phyloP scores from a whole-genome alignment of 345 rosid species.

The Acer saccharum region DNA sequence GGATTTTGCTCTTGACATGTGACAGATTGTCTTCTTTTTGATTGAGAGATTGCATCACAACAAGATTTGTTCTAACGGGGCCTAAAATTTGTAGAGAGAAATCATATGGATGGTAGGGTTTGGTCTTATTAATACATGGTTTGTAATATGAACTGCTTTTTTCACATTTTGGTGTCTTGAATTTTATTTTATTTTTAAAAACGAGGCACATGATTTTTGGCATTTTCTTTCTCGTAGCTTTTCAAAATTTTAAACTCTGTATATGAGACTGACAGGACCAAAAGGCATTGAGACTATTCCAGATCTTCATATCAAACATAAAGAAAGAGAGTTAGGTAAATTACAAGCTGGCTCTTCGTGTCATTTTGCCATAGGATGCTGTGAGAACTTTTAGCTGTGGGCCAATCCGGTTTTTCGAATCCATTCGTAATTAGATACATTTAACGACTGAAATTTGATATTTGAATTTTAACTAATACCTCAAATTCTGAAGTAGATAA shows the following conservation, averaged over 20 bases:
- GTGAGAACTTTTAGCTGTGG: not conserved
- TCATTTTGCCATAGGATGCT: not conserved
- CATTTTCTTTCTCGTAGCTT: not conserved
- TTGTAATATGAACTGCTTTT: not conserved
- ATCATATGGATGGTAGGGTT: too few species aligned
- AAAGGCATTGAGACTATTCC: not conserved
- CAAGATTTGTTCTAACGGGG: too few species aligned
- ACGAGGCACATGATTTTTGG: not conserved
- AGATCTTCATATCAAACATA: not conserved
- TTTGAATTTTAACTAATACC: too few species aligned
- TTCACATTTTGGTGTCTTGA: not conserved
- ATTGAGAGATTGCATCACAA: too few species aligned
- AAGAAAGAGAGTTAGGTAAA: not conserved
- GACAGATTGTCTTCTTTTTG: too few species aligned
- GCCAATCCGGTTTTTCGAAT: not conserved
- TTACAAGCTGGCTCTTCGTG: not conserved
- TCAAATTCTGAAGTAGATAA: not conserved
- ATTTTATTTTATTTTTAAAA: too few species aligned
- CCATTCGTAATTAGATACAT: too few species aligned
- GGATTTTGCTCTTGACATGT: too few species aligned
- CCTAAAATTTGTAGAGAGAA: too few species aligned
- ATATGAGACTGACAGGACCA: not conserved
- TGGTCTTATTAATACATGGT: not conserved
- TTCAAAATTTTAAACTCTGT: not conserved
- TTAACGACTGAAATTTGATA: too few species aligned